A percentile compares a stretch with the other conserved stretches of the same genome.
phyloP scores from a whole-genome alignment of 139 green algal species.

The Astrephomene gubernaculifera region DNA sequence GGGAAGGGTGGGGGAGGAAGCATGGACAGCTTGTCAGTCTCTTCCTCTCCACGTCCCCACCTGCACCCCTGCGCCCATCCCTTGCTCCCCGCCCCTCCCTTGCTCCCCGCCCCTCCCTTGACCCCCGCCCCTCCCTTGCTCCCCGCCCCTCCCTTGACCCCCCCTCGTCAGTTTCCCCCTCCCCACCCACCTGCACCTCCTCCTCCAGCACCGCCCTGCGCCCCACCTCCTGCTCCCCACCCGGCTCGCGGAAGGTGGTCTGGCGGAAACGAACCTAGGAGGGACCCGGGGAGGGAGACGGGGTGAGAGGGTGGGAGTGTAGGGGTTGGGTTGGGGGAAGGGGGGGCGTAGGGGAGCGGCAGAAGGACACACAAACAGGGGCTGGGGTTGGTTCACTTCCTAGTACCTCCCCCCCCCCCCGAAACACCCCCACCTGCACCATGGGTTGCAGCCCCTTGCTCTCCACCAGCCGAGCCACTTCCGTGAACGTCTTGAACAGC shows the following conservation, averaged over 20 bases:
- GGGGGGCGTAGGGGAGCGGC: no score
- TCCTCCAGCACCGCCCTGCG: constrained; percentile 11
- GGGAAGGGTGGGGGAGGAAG: not conserved
- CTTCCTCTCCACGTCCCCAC: no score
- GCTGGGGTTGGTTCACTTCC: not conserved
- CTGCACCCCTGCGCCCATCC: not conserved
- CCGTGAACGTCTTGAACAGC: constrained; percentile 63
- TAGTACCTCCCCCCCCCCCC: not conserved
- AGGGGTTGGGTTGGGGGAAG: no score
- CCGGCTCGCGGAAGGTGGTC: not conserved
- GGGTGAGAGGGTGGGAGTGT: not conserved
- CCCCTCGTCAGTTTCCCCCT: not conserved
- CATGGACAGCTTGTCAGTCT: not conserved
- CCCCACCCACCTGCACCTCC: constrained; percentile 3
- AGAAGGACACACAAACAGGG: not conserved
- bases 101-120: not conserved
- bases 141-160: not conserved
- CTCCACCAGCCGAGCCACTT: constrained; percentile 55
- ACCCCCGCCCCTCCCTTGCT: no score
- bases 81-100: not conserved
- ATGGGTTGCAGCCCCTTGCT: constrained; percentile 57
- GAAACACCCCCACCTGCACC: constrained; percentile 29
- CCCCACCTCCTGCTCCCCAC: not conserved
- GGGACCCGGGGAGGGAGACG: not conserved
- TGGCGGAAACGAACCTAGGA: constrained; percentile 3